A percentile compares a stretch with the other conserved stretches of the same genome.
Conservation (phyloP, 371 early-diverging fungal genomes). For the Actinomortierella wolfii region DNA sequence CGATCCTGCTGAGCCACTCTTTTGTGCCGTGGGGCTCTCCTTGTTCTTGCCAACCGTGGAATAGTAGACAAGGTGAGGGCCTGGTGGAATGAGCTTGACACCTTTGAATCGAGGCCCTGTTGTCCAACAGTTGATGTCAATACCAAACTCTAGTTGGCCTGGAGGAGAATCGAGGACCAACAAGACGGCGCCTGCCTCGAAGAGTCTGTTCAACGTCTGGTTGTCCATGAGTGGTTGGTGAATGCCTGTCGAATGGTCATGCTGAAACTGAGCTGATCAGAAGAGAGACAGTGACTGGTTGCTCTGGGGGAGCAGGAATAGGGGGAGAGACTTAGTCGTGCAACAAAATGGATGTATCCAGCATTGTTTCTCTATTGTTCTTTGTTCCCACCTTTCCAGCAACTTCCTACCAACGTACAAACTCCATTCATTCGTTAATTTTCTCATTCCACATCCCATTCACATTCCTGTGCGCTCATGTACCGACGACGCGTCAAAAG, state of each 20-base stretch:
- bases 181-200: constrained; percentile 78
- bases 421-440: not conserved
- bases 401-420: not conserved
- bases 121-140: constrained; percentile 91
- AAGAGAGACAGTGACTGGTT: too few relatives aligned
- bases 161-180: constrained; percentile 83
- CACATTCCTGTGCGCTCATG: constrained; percentile 4
- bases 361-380: too few relatives aligned
- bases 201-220: constrained; percentile 72
- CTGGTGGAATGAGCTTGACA: constrained; percentile 92
- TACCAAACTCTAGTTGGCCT: constrained; percentile 80
- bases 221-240: constrained; percentile 65
- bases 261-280: too few relatives aligned
- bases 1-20: too few relatives aligned
- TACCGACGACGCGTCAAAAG: constrained; percentile 29
- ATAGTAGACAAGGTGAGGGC: constrained; percentile 91
- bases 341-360: too few relatives aligned
- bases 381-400: not conserved
- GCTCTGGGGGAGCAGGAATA: too few relatives aligned
- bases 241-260: too few relatives aligned
- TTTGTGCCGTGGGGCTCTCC: not conserved
- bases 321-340: too few relatives aligned
- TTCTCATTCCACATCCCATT: not conserved
- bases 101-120: constrained; percentile 92
- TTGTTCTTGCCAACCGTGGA: constrained; percentile 26